These are phyloP conservation scores for Gaertneriomyces semiglobifer DNA, from an alignment of 192 early-diverging fungal species.

Conservation along the genomic window DNA sequence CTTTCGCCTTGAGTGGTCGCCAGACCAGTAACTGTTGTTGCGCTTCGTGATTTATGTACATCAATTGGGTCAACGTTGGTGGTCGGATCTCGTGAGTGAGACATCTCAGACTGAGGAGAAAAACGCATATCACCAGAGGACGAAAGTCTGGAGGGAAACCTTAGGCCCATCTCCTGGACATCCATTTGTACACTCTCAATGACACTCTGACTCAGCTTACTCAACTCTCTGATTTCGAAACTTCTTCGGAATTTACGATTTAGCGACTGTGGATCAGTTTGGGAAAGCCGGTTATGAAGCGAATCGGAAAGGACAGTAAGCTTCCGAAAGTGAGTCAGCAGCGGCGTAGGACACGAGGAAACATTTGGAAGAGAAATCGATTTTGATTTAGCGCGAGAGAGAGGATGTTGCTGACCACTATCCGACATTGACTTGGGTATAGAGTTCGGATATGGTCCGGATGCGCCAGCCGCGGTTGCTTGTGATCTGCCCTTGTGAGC, in stretches of 20 bases:
- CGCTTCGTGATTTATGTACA: neutral
- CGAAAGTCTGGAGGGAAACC: conserved; percentile 21
- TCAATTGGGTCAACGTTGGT: neutral
- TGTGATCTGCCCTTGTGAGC: no score
- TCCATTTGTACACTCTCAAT: conserved; percentile 38
- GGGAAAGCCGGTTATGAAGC: conserved; percentile 30
- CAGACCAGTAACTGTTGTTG: neutral
- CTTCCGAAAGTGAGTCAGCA: no score
- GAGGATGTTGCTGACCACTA: no score
- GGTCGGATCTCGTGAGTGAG: neutral
- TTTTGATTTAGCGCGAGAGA: no score
- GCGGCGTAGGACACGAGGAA: no score
- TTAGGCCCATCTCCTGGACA: conserved; percentile 22
- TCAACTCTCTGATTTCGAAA: conserved; percentile 41
- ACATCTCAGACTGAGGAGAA: neutral
- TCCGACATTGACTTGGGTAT: no score
- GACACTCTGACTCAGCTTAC: conserved; percentile 34
- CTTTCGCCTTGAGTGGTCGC: neutral
- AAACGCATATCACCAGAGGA: neutral
- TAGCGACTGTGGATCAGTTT: conserved; percentile 34
- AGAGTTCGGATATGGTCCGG: no score
- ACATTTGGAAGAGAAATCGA: no score
- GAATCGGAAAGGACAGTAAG: no score
- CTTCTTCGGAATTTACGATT: conserved; percentile 38
- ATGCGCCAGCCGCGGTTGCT: no score